phyloP scores from a whole-genome alignment of 768 basidiomycete genomes.

The Gyrodon lividus region DNA sequence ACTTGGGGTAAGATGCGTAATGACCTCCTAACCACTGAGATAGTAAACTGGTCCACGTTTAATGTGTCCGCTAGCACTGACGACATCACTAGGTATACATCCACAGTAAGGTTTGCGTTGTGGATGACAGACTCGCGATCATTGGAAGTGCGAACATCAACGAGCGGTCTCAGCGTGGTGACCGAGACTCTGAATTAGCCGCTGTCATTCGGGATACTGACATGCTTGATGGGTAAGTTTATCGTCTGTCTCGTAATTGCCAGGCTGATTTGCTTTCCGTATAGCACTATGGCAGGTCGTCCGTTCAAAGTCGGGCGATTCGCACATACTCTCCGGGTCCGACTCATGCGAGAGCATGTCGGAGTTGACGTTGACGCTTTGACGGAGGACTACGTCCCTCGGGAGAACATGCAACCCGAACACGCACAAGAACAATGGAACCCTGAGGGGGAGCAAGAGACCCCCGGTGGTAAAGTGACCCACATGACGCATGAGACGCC shows the following conservation, averaged over 20 bases:
- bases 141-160: conserved; percentile 98
- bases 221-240: conserved; percentile 82
- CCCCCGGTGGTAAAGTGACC: conserved; percentile 41
- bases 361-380: conserved; percentile 92
- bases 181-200: conserved; percentile 94
- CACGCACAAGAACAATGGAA: conserved; percentile 67
- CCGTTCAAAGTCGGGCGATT: conserved; percentile 97
- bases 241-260: neutral
- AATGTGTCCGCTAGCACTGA: conserved; percentile 8
- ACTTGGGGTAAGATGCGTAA: conserved; percentile 92
- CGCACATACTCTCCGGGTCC: conserved; percentile 88
- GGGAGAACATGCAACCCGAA: conserved; percentile 48
- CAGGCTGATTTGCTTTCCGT: conserved; percentile 2
- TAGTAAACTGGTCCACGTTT: conserved; percentile 43
- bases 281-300: conserved; percentile 88
- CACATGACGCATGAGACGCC: conserved; percentile 40
- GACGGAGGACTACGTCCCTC: conserved; percentile 62
- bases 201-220: conserved; percentile 95
- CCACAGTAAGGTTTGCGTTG: conserved; percentile 71
- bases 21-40: conserved; percentile 83
- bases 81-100: conserved; percentile 67
- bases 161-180: conserved; percentile 92
- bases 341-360: conserved; percentile 95
- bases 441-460: conserved; percentile 66
- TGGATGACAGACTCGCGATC: conserved; percentile 92